Evolutionary conservation across 2,329 filamentous ascomycete genomes (phyloP).

Genomic region (Shiraia bambusicola): DNA sequence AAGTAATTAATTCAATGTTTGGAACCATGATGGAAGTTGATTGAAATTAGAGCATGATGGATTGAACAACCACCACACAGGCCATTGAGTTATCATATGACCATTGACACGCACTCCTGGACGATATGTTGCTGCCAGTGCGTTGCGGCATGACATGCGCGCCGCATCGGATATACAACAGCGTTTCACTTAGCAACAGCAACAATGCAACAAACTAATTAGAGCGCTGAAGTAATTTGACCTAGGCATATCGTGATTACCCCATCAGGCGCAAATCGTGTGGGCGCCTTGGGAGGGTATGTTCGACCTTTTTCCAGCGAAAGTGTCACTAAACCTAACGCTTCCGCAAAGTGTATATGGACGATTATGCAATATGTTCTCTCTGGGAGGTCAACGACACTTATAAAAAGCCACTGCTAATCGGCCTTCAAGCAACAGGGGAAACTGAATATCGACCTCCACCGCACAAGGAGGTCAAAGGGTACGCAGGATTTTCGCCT

Average conservation of each 20-base stretch:
- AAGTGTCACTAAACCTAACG: constrained; percentile 38
- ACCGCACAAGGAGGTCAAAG: constrained; percentile 75
- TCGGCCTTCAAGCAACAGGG: constrained; percentile 73
- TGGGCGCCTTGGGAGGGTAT: constrained; percentile 33
- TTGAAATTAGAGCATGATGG: too few relatives aligned
- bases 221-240: too few relatives aligned
- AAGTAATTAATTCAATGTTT: too few relatives aligned
- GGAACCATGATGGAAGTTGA: too few relatives aligned
- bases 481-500: constrained; percentile 17
- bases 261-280: background rate
- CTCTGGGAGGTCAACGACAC: constrained; percentile 80
- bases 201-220: too few relatives aligned
- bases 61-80: too few relatives aligned
- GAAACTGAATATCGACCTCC: constrained; percentile 66
- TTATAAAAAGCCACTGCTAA: constrained; percentile 55
- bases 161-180: too few relatives aligned
- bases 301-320: constrained; percentile 57
- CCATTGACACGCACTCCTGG: too few relatives aligned
- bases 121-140: too few relatives aligned
- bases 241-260: background rate
- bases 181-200: too few relatives aligned
- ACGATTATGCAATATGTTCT: constrained; percentile 69
- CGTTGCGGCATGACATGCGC: too few relatives aligned
- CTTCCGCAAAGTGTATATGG: constrained; percentile 45
- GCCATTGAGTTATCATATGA: too few relatives aligned